Evolutionary conservation across 192 early-diverging fungal species (phyloP).

Genomic region (Coemansia sp.): DNA sequence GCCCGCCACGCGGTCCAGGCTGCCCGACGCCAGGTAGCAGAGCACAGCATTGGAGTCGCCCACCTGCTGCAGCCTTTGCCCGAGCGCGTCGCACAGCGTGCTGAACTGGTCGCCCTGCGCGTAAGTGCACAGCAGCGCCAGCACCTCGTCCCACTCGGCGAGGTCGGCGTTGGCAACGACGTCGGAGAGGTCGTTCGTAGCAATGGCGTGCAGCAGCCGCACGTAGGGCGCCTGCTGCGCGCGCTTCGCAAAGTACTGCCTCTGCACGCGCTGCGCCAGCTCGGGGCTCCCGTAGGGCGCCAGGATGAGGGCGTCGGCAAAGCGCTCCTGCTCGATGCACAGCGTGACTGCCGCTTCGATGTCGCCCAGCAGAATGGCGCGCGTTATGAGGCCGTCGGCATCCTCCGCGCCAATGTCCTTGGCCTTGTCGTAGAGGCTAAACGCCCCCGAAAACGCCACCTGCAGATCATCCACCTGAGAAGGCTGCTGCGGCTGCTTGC

Average conservation of each 20-base stretch:
- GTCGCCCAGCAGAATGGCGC: slow-evolving; percentile 85
- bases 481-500: slow-evolving; percentile 26
- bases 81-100: slow-evolving; percentile 66
- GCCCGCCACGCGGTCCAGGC: slow-evolving; percentile 68
- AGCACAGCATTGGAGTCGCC: slow-evolving; percentile 33
- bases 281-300: slow-evolving; percentile 84
- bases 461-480: slow-evolving; percentile 12
- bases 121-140: slow-evolving; percentile 94
- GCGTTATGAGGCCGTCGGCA: slow-evolving; percentile 77
- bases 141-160: slow-evolving; percentile 88
- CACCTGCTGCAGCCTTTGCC: slow-evolving; percentile 56
- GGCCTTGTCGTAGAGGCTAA: slow-evolving; percentile 41
- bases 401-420: slow-evolving; percentile 40
- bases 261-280: slow-evolving; percentile 70
- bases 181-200: slow-evolving; percentile 77
- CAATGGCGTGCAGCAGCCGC: slow-evolving; percentile 81
- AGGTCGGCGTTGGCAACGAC: slow-evolving; percentile 76
- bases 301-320: slow-evolving; percentile 87
- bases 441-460: slow-evolving; percentile 32
- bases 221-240: slow-evolving; percentile 72
- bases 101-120: slow-evolving; percentile 82
- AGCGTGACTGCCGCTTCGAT: slow-evolving; percentile 89
- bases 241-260: slow-evolving; percentile 80
- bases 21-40: slow-evolving; percentile 60
- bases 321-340: slow-evolving; percentile 77